These are phyloP conservation scores for Cutaneotrichosporon sp. DNA, from an alignment of 1,284 basidiomycete genomes.

Conservation along the genomic window DNA sequence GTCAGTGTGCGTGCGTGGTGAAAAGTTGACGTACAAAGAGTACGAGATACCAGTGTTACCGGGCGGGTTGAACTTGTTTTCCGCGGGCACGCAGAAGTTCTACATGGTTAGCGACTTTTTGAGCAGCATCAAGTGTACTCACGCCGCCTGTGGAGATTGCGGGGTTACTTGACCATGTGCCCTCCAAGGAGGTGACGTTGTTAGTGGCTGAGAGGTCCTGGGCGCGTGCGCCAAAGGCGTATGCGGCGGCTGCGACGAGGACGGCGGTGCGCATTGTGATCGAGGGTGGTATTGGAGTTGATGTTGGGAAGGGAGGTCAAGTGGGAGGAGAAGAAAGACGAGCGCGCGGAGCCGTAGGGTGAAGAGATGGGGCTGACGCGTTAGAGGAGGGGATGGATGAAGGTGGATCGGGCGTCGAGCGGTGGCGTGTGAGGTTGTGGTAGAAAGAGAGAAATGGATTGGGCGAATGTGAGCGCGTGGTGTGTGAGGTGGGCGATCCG, in stretches of 20 bases:
- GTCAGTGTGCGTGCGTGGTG: constrained; percentile 9
- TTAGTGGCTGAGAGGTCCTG: constrained; percentile 46
- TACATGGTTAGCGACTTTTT: constrained; percentile 43
- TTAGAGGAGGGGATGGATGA: constrained; percentile 26
- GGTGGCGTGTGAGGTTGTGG: constrained; percentile 32
- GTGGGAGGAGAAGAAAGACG: neutral
- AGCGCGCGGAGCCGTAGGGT: constrained; percentile 24
- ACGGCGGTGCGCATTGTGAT: constrained; percentile 19
- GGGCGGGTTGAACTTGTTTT: constrained; percentile 77
- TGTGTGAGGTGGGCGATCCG: neutral
- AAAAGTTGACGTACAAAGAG: constrained; percentile 68
- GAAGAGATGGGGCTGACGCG: constrained; percentile 23
- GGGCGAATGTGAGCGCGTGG: constrained; percentile 26
- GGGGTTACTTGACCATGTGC: constrained; percentile 78
- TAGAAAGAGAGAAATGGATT: constrained; percentile 37
- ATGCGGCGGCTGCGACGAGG: constrained; percentile 14
- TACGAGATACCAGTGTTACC: constrained; percentile 76
- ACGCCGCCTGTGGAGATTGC: constrained; percentile 79
- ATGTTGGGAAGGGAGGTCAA: constrained; percentile 3
- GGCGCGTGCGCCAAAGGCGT: constrained; percentile 18
- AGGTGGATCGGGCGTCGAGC: constrained; percentile 27
- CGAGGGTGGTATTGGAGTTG: neutral
- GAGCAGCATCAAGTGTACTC: constrained; percentile 51
- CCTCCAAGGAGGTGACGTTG: constrained; percentile 67
- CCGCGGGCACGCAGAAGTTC: constrained; percentile 79